Base-by-base conservation (phyloP, 768 basidiomycete species). In the Crassisporium funariophilum region DNA sequence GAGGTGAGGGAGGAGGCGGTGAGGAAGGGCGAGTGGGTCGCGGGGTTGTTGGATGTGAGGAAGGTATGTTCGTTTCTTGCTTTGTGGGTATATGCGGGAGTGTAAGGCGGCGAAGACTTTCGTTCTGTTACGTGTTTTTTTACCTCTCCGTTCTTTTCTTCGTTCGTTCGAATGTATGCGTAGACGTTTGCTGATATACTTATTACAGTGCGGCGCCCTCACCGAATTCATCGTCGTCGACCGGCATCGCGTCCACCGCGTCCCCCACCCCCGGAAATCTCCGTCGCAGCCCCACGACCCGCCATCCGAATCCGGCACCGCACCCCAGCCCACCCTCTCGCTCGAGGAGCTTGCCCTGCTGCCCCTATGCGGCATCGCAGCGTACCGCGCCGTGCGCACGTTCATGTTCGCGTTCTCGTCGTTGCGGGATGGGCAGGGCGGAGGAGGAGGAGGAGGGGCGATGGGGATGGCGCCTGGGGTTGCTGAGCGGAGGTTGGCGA, bases 161-260 rank as follows among this genome's bases (percentile, higher is more conserved):
- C 27, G n/a, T 36, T 43, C 6, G 4, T 29, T 44, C 38, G n/a
- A 38, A 24, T 24, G 9, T 51, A 17, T 22, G 34, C 42, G 13
- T 15, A 53, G 17, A 46, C 58, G 37, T 50, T 56, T 21, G 45
- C 55, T 62, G 29, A 57, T 49, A 31, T 40, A 13, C 19, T 49
- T 39, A n/a, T 9, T 27, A 16, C 53, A 93, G 90, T 85, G 82
- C 54, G 93, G 94, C 39, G 89, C 89, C 5, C 75, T 95, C 16
- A 77, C 90, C n/a, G 91, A 97, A 67, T 95, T 91, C 69, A 80
- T 95, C 49, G 73, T 90, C 19, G 77, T 86, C 17, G 91, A 95
- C 59, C 81, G 88, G 21, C 86, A 84, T 58, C 81, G 88, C 11
- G 66, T 95, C 1, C 81, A 85, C 50, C 78, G 86, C 12, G 79